Evolutionary conservation across 257 asterid genomes (phyloP).

Genomic region (Solanum piurae): DNA sequence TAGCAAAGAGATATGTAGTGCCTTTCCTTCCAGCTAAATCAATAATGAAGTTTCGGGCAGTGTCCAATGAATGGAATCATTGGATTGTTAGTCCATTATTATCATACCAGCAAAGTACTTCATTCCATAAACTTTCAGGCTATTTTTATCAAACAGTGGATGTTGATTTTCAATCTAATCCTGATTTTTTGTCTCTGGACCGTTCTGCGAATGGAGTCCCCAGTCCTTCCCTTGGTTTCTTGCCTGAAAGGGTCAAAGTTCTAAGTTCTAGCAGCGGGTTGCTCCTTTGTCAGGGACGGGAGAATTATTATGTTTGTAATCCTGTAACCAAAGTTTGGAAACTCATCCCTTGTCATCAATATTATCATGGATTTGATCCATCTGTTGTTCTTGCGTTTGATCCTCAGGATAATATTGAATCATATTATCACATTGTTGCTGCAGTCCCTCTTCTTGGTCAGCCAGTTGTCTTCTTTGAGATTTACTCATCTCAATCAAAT

Average conservation of each 20-base stretch:
- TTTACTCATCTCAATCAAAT: slow-evolving; percentile 17
- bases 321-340: slow-evolving; percentile 25
- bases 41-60: slow-evolving; percentile 17
- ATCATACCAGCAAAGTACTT: slow-evolving; percentile 25
- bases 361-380: slow-evolving; percentile 12
- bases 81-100: slow-evolving; percentile 32
- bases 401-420: slow-evolving; percentile 17
- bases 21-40: slow-evolving; percentile 46
- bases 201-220: slow-evolving; percentile 26
- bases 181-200: slow-evolving; percentile 11
- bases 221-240: slow-evolving; percentile 3
- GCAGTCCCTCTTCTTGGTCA: slow-evolving; percentile 11
- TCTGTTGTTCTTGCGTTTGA: slow-evolving; percentile 35
- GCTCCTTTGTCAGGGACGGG: slow-evolving; percentile 16
- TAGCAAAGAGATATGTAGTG: slow-evolving; percentile 13
- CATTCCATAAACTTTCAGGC: slow-evolving; percentile 30
- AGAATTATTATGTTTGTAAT: slow-evolving; percentile 31
- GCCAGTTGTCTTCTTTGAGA: slow-evolving; percentile 16
- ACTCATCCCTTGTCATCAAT: slow-evolving; percentile 13
- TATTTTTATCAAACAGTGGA: slow-evolving; percentile 12
- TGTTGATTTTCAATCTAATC: background rate
- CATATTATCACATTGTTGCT: slow-evolving; percentile 16
- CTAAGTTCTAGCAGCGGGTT: slow-evolving; percentile 30
- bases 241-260: slow-evolving; percentile 9
- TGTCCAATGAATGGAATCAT: slow-evolving; percentile 33